Evolutionary conservation across 108 stramenopile genomes (phyloP), one percentile per base, ranked within the genome.

Genomic region (Pseudonitzschia multiseries): DNA sequence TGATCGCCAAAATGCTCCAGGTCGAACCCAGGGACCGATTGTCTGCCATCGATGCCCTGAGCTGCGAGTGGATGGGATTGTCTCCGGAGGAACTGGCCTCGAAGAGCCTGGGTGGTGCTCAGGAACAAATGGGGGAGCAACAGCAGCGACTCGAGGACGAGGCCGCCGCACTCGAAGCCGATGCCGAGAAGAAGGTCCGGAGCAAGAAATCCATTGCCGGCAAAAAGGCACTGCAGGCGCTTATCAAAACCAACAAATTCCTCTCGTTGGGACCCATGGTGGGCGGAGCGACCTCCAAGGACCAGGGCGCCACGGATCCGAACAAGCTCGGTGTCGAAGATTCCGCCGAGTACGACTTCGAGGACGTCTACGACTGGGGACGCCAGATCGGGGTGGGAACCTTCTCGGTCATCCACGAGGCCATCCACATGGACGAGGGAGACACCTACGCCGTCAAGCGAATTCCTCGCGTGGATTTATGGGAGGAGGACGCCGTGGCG

Each of bases 1-100:
- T 96, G 71, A 92, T 96, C 54, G 50, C 56, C n/a, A 71, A 73
- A 13, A 81, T 94, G 66, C 72, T 96, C 13, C 61, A 78, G 83
- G 72, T 82, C 31, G 69, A 83, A 53, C 74, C 83, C 48, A 26
- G 78, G 36, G 24, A 53, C 54, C 70, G 87, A 73, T 31, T 79
- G 72, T 78, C 81, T 62, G 85, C 73, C 51, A 59, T 53, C 50
- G 62, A 68, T 20, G 72, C 83, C 48, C 9, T 90, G 43, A 21
- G 60, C 29, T 68, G 78, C 60, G 69, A 75, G 33, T 86, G 86
- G 86, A 79, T 79, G 79, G 79, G 73, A 31, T 56, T 79, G 50
- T 72, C 72, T 8, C 71, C 79, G 1, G 79, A 74, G 31, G 66
- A 48, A 43, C 69, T 79, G 17, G 79, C 79, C 56, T 52, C 68